phyloP scores from a whole-genome alignment of 345 rosid genomes.

The Populus simonii region DNA sequence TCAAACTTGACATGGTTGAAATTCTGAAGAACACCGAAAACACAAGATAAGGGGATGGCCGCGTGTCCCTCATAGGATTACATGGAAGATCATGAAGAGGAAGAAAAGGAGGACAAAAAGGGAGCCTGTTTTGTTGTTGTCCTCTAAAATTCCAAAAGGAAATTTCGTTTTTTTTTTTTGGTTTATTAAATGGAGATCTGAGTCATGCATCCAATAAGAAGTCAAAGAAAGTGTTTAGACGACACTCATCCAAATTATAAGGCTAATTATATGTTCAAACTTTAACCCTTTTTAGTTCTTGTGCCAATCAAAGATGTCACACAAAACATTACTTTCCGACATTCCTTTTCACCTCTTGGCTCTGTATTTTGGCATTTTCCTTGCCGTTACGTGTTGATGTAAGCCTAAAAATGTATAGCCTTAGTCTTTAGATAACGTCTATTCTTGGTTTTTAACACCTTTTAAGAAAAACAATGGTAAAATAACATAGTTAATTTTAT shows the following conservation, averaged over 20 bases:
- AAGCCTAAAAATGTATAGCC: too few relatives aligned
- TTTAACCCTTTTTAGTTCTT: neutral
- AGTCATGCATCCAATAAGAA: constrained; percentile 29
- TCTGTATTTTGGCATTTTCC: constrained; percentile 19
- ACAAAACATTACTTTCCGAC: constrained; percentile 16
- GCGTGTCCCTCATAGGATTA: constrained; percentile 29
- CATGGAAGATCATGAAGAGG: neutral
- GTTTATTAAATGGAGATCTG: neutral
- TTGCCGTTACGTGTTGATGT: neutral
- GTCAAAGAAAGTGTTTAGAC: constrained; percentile 30
- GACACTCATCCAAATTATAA: constrained; percentile 14
- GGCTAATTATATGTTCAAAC: constrained; percentile 27
- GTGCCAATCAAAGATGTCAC: neutral
- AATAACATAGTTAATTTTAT: too few relatives aligned
- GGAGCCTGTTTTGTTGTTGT: constrained; percentile 8
- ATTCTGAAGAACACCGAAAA: constrained; percentile 7
- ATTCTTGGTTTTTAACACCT: too few relatives aligned
- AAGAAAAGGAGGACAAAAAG: constrained; percentile 12
- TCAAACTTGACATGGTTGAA: neutral
- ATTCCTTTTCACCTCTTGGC: constrained; percentile 4
- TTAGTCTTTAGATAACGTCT: neutral
- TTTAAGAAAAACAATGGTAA: too few relatives aligned
- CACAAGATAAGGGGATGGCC: neutral
- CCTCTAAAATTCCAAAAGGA: neutral
- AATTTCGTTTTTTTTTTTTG: neutral